Conservation (phyloP, 2,329 filamentous ascomycete genomes). For the Cryphonectria nitschkei region DNA sequence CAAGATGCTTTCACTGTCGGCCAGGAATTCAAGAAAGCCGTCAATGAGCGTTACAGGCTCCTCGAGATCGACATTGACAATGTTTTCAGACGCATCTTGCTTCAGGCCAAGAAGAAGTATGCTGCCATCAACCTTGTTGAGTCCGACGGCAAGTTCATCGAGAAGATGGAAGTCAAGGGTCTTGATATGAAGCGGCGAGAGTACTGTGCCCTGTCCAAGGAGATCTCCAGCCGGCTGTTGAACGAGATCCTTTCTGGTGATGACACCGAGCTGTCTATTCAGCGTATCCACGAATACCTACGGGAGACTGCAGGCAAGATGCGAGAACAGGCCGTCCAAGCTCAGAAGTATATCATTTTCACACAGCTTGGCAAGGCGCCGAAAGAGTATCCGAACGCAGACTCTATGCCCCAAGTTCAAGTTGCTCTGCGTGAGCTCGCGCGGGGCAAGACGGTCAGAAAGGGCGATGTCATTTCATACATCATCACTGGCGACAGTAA, state of each 20-base stretch:
- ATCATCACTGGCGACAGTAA: slow-evolving; percentile 80
- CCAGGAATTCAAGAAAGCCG: slow-evolving; percentile 89
- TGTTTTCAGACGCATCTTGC: slow-evolving; percentile 86
- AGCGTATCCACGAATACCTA: slow-evolving; percentile 91
- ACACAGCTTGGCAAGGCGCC: slow-evolving; percentile 96
- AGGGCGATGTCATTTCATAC: slow-evolving; percentile 95
- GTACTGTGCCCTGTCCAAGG: slow-evolving; percentile 94
- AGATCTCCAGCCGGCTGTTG: slow-evolving; percentile 87
- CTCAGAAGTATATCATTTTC: slow-evolving; percentile 94
- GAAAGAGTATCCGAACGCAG: slow-evolving; percentile 89
- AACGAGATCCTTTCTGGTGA: slow-evolving; percentile 94
- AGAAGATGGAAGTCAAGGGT: slow-evolving; percentile 97
- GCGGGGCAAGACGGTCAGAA: slow-evolving; percentile 84
- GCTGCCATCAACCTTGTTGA: slow-evolving; percentile 94
- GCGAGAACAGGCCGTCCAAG: slow-evolving; percentile 75
- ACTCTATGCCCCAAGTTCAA: slow-evolving; percentile 95
- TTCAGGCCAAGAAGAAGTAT: slow-evolving; percentile 99
- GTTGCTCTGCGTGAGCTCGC: slow-evolving; percentile 88
- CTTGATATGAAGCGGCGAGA: slow-evolving; percentile 97
- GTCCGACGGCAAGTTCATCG: slow-evolving; percentile 83
- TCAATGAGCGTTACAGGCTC: slow-evolving; percentile 90
- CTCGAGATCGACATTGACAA: slow-evolving; percentile 99
- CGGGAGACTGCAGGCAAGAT: slow-evolving; percentile 84
- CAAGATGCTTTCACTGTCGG: slow-evolving; percentile 89
- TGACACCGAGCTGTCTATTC: slow-evolving; percentile 84